phyloP scores from a whole-genome alignment of 169 alveolate genomes.

The Toxoplasma gondii region DNA sequence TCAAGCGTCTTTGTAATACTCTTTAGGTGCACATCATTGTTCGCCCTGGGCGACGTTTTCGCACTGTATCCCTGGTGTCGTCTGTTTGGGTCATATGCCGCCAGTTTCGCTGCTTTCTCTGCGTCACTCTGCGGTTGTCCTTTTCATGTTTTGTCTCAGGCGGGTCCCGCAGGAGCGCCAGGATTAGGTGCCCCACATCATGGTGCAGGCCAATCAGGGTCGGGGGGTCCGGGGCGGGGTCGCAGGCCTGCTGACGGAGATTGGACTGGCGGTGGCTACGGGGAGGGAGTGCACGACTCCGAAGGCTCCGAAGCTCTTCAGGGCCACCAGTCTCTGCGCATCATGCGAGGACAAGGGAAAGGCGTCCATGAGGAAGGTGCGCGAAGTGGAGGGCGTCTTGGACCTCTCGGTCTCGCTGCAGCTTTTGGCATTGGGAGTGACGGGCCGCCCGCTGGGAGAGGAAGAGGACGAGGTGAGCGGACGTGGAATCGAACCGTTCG shows the following conservation, averaged over 20 bases:
- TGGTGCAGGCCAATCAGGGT: background rate
- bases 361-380: background rate
- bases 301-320: background rate
- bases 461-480: constrained; percentile 3
- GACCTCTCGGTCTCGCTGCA: background rate
- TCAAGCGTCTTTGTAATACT: no score
- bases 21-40: no score
- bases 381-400: background rate
- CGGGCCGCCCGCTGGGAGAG: background rate
- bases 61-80: no score
- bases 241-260: background rate
- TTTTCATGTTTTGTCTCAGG: no score
- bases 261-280: background rate
- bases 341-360: background rate
- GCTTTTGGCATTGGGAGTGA: background rate
- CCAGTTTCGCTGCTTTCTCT: no score
- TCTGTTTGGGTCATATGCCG: no score
- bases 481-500: no score
- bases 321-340: background rate
- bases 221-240: background rate
- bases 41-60: no score
- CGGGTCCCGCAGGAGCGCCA: background rate
- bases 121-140: no score
- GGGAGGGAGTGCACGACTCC: background rate
- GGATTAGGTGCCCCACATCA: background rate